Evolutionary conservation across 208 protist species (phyloP).

Genomic region (Crithidia fasciculata): DNA sequence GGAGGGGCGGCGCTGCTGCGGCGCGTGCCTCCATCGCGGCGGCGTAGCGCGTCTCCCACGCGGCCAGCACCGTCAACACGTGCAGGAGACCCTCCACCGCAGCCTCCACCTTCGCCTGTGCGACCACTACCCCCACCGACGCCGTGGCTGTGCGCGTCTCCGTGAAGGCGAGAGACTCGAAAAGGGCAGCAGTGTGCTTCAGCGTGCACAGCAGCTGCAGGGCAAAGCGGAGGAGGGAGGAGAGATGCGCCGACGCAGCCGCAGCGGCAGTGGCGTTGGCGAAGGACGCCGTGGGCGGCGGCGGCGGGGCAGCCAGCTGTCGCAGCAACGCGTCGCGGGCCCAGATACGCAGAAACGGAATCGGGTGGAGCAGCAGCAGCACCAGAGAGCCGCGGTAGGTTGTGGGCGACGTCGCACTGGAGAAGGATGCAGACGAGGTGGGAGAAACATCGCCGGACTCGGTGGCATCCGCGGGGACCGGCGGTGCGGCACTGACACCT

Average conservation of each 20-base stretch:
- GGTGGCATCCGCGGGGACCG: no score
- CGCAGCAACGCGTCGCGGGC: conserved; percentile 26
- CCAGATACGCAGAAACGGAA: conserved; percentile 44
- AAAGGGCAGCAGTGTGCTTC: conserved; percentile 40
- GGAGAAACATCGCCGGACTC: no score
- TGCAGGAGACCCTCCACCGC: conserved; percentile 53
- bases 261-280: neutral
- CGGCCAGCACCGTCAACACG: conserved; percentile 56
- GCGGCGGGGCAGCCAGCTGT: neutral
- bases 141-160: neutral
- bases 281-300: neutral
- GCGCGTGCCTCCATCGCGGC: conserved; percentile 10
- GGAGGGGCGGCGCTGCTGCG: conserved; percentile 1
- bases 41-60: conserved; percentile 40
- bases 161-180: conserved; percentile 10
- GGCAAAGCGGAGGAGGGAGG: conserved; percentile 26
- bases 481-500: no score
- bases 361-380: conserved; percentile 53
- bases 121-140: neutral
- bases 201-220: conserved; percentile 62
- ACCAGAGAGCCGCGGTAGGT: conserved; percentile 36
- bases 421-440: no score
- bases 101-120: conserved; percentile 11
- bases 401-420: neutral
- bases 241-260: neutral